Conservation (phyloP, 805 yeast genomes). For the Candida golubevii region DNA sequence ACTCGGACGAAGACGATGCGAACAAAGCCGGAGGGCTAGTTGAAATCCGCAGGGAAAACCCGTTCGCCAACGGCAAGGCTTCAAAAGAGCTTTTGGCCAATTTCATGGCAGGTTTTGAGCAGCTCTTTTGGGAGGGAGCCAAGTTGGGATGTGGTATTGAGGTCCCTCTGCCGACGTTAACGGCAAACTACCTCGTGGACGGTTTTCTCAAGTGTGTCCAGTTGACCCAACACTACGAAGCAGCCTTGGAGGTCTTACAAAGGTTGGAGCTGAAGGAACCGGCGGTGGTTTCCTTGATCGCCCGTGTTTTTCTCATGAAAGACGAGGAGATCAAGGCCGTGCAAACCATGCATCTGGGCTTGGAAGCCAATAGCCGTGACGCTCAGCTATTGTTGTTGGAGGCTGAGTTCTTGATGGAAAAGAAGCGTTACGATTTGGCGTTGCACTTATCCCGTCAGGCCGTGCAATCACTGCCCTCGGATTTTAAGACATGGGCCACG, state of each 20-base stretch:
- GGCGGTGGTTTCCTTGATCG: slow-evolving; percentile 53
- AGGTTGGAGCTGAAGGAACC: slow-evolving; percentile 51
- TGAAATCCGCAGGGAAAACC: slow-evolving; percentile 80
- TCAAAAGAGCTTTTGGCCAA: slow-evolving; percentile 38
- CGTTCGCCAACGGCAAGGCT: slow-evolving; percentile 49
- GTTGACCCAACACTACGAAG: slow-evolving; percentile 59
- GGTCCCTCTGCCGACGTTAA: slow-evolving; percentile 60
- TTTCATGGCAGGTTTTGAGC: slow-evolving; percentile 64
- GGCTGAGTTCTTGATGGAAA: slow-evolving; percentile 53
- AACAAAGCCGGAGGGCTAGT: slow-evolving; percentile 57
- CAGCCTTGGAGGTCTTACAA: slow-evolving; percentile 55
- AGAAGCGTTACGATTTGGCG: slow-evolving; percentile 52
- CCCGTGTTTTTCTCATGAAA: slow-evolving; percentile 47
- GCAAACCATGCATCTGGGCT: slow-evolving; percentile 47
- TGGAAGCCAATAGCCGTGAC: slow-evolving; percentile 48
- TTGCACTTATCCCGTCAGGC: slow-evolving; percentile 57
- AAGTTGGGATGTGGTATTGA: slow-evolving; percentile 63
- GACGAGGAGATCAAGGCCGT: slow-evolving; percentile 62
- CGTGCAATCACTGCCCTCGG: slow-evolving; percentile 70
- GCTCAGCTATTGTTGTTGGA: slow-evolving; percentile 52
- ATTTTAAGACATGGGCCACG: slow-evolving; percentile 69
- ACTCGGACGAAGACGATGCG: slow-evolving; percentile 64
- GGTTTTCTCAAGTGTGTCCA: slow-evolving; percentile 62
- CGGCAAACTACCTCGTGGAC: slow-evolving; percentile 69
- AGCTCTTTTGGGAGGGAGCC: slow-evolving; percentile 61